A percentile compares a stretch with the other conserved stretches of the same genome.
phyloP scores from a whole-genome alignment of 345 rosid species.

The Gossypium raimondii region DNA sequence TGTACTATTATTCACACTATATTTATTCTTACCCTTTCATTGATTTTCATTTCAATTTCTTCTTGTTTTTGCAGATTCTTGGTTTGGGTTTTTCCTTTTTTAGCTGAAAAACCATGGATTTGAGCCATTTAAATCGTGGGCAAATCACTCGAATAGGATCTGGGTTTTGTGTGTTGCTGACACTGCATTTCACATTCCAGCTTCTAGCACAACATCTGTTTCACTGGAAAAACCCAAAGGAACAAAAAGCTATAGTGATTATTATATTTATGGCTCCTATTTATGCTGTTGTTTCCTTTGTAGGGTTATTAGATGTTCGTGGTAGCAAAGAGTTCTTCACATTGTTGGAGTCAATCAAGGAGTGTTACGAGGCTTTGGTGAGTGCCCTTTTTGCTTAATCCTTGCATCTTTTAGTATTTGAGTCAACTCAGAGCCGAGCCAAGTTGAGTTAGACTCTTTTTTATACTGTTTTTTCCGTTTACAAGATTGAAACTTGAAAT shows the following conservation, averaged over 20 bases:
- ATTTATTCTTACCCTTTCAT: background rate
- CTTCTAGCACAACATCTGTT: slow-evolving; percentile 77
- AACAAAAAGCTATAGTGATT: slow-evolving; percentile 83
- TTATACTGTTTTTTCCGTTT: no score
- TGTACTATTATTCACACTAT: background rate
- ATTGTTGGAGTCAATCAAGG: slow-evolving; percentile 79
- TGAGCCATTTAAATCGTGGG: slow-evolving; percentile 43
- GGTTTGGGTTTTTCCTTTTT: slow-evolving; percentile 6
- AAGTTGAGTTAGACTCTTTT: no score
- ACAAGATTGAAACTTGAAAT: no score
- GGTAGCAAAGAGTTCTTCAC: slow-evolving; percentile 82
- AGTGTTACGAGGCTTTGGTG: slow-evolving; percentile 93
- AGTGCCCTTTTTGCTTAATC: slow-evolving; percentile 24
- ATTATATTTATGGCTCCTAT: slow-evolving; percentile 94
- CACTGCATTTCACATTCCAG: slow-evolving; percentile 73
- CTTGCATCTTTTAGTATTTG: background rate
- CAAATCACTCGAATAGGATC: slow-evolving; percentile 66
- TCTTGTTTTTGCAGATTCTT: slow-evolving; percentile 22
- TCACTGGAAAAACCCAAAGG: slow-evolving; percentile 95
- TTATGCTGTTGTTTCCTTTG: slow-evolving; percentile 65
- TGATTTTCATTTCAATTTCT: background rate
- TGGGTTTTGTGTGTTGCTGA: slow-evolving; percentile 51
- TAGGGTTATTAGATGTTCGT: slow-evolving; percentile 65
- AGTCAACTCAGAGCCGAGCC: no score
- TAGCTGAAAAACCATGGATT: slow-evolving; percentile 44